Base-by-base conservation (phyloP, 306 rosid species). In the Senna tora region DNA sequence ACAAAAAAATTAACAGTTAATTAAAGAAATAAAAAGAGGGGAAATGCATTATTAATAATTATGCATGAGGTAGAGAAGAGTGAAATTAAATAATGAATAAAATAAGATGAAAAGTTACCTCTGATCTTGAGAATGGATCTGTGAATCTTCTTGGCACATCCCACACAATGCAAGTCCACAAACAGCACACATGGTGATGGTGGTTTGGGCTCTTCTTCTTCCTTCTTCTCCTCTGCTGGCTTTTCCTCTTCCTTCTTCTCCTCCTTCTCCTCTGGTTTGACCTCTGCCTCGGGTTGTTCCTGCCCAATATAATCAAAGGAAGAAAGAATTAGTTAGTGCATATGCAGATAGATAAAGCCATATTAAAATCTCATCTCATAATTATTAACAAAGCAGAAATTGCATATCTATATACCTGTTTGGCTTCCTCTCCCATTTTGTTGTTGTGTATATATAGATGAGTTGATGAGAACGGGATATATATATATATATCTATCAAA, bases 61-160 rank as follows among this genome's bases (percentile, higher is more conserved):
- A n/a, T 34, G 51, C 43, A 60, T 60, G 56, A 16, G 28, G 10
- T 53, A 33, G 59, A 67, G 14, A 56, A 34, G 28, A 55, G 15
- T 56, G 41, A 22, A 32, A n/a, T n/a, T n/a, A 52, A 14, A 41
- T 72, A 30, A 38, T 17, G 30, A 33, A 6, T 33, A 6, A 33
- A 33, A 33, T 3, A 33, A 36, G 39, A 36, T 4, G 39, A 36
- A 36, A 36, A 4, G 3, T 6, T 2, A 91, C 97, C 98, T 88
- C 83, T 87, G 39, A 82, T 84, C 81, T 81, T 88, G 88, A 83
- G 82, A 13, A 90, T 72, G 21, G 80, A 80, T 78, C 84, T 90
- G 64, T 92, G 87, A 73, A 90, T 90, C 74, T 92, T 92, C 92
- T 87, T 92, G 19, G 96, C 91, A 56, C 95, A 92, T 11, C 98